Conservation (phyloP, 1,139 yeast species). For the Cylindricascospora bacillispora region DNA sequence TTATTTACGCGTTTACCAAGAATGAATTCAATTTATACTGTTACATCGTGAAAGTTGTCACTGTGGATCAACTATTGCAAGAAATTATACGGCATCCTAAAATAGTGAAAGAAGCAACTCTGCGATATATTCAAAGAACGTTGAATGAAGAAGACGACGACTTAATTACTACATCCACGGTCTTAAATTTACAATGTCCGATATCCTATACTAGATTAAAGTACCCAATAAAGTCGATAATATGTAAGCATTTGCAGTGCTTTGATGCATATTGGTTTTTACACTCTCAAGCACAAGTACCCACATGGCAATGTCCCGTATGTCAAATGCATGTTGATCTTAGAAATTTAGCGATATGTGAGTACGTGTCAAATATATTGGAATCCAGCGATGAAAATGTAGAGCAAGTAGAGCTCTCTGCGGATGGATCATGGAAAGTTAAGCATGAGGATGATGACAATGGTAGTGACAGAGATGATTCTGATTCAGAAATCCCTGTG, state of each 20-base stretch:
- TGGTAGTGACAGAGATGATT: constrained; percentile 4
- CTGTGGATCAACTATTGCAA: constrained; percentile 29
- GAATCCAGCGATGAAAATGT: constrained; percentile 32
- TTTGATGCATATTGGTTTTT: constrained; percentile 54
- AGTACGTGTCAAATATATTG: constrained; percentile 44
- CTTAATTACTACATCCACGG: constrained; percentile 42
- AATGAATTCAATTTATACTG: constrained; percentile 36
- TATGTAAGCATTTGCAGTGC: constrained; percentile 58
- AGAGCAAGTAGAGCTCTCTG: constrained; percentile 41
- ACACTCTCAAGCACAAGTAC: constrained; percentile 46
- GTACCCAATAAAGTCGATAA: constrained; percentile 45
- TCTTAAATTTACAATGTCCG: constrained; percentile 51
- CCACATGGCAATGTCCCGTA: constrained; percentile 60
- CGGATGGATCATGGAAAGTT: constrained; percentile 48
- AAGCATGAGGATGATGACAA: constrained; percentile 24
- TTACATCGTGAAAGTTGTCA: constrained; percentile 39
- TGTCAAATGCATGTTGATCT: constrained; percentile 37
- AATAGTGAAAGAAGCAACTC: constrained; percentile 36
- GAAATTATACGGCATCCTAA: constrained; percentile 31
- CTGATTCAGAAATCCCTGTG: constrained; percentile 1
- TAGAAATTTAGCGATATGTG: constrained; percentile 47
- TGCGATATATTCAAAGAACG: constrained; percentile 30
- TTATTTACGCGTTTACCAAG: constrained; percentile 42
- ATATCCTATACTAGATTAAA: constrained; percentile 48
- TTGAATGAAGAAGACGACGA: constrained; percentile 38